These are phyloP conservation scores for Yamadazyma insecticola DNA, from an alignment of 805 yeast species.

Conservation along the genomic window DNA sequence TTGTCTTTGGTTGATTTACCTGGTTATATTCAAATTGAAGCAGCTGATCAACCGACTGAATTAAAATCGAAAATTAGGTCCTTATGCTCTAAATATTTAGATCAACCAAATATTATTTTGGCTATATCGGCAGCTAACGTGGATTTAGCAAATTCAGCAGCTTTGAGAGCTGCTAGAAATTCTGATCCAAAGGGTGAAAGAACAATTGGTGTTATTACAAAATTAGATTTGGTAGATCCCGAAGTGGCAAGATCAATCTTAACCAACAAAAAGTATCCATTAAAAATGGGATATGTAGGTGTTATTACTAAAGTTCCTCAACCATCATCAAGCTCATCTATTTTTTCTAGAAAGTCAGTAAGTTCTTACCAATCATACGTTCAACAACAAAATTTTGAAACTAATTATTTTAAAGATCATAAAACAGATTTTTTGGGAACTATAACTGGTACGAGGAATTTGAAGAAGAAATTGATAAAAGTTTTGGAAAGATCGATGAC, in stretches of 20 bases:
- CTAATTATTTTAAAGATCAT: slow-evolving; percentile 57
- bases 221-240: slow-evolving; percentile 84
- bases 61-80: slow-evolving; percentile 74
- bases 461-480: slow-evolving; percentile 77
- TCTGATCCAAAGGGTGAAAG: slow-evolving; percentile 95
- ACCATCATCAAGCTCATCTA: slow-evolving; percentile 14
- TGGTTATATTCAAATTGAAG: slow-evolving; percentile 95
- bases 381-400: slow-evolving; percentile 59
- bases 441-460: slow-evolving; percentile 66
- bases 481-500: slow-evolving; percentile 93
- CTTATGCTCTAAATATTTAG: slow-evolving; percentile 80
- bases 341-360: slow-evolving; percentile 44
- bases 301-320: slow-evolving; percentile 82
- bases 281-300: slow-evolving; percentile 96
- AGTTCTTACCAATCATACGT: slow-evolving; percentile 59
- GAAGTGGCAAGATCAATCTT: slow-evolving; percentile 63
- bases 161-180: slow-evolving; percentile 79
- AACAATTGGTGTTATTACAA: slow-evolving; percentile 94
- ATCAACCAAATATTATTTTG: slow-evolving; percentile 87
- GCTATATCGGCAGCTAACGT: slow-evolving; percentile 98
- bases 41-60: slow-evolving; percentile 90
- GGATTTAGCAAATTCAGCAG: slow-evolving; percentile 93
- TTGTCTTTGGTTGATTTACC: slow-evolving; percentile 92
- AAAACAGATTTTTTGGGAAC: slow-evolving; percentile 59
- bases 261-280: slow-evolving; percentile 78